Percentiles rank a stretch among this genome's conserved stretches.
These are phyloP conservation scores for Nitzschia palea DNA, from an alignment of 108 stramenopile species.

Conservation along the genomic window DNA sequence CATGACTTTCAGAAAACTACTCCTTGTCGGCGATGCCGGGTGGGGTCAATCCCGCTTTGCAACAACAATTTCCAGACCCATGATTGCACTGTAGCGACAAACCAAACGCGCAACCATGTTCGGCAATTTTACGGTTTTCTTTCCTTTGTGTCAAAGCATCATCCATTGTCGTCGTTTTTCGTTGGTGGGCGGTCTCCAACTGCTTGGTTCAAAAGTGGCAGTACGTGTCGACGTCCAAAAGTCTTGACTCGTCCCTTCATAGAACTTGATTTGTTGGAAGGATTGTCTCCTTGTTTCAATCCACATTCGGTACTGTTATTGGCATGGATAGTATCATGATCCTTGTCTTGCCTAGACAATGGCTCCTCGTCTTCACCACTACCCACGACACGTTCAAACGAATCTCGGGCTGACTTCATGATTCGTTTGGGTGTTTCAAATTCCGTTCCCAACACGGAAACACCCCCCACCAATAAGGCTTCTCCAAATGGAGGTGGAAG, in stretches of 20 bases:
- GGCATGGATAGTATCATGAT: neutral
- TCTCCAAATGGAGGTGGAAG: conserved; percentile 41
- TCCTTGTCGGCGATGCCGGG: no score
- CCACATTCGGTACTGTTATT: neutral
- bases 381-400: conserved; percentile 21
- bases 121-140: no score
- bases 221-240: conserved; percentile 23
- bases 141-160: no score
- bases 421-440: conserved; percentile 35
- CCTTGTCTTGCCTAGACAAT: neutral
- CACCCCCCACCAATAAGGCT: conserved; percentile 30
- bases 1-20: no score
- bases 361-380: neutral
- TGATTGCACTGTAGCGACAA: no score
- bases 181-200: conserved; percentile 33
- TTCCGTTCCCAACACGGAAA: conserved; percentile 35
- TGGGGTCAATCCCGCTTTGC: no score
- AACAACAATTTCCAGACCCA: no score
- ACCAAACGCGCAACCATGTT: no score
- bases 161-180: no score
- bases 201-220: conserved; percentile 35
- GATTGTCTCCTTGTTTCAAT: neutral
- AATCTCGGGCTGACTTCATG: conserved; percentile 20
- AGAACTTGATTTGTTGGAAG: conserved; percentile 1
- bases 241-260: conserved; percentile 6